Conservation (phyloP, 208 protist species). For the Leishmania turanica region DNA sequence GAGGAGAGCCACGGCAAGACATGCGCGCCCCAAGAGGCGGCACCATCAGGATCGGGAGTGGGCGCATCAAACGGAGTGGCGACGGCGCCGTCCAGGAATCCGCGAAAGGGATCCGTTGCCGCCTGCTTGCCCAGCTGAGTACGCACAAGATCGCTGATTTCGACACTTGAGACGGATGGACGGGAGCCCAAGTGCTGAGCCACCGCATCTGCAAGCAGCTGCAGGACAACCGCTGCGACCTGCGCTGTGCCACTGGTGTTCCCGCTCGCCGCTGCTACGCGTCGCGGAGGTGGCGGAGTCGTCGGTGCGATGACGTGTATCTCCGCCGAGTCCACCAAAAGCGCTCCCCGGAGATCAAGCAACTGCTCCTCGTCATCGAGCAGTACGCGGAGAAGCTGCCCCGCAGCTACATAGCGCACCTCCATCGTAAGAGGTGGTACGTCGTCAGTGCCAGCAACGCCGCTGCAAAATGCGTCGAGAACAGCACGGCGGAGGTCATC, state of each 20-base stretch:
- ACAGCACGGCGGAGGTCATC: constrained; percentile 44
- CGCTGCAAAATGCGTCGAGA: constrained; percentile 25
- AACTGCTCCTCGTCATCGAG: neutral
- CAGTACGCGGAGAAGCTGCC: neutral
- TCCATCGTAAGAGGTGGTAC: constrained; percentile 4
- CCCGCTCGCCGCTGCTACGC: neutral
- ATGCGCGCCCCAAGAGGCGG: neutral
- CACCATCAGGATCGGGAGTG: neutral
- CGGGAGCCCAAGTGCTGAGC: neutral
- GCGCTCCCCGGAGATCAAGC: neutral
- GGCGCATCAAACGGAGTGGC: neutral
- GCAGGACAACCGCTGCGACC: neutral
- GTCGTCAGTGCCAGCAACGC: neutral
- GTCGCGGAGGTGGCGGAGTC: neutral
- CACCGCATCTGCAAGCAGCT: constrained; percentile 2
- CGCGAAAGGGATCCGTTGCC: neutral
- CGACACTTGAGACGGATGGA: neutral
- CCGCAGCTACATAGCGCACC: neutral
- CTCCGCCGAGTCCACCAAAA: constrained; percentile 24
- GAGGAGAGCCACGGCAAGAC: constrained; percentile 4
- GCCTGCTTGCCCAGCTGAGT: neutral
- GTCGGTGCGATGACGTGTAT: constrained; percentile 12
- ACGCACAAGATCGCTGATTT: constrained; percentile 4
- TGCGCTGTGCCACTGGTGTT: neutral
- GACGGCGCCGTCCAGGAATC: neutral